Base-by-base conservation (phyloP, 768 basidiomycete genomes). In the Lentinus tigrinus region DNA sequence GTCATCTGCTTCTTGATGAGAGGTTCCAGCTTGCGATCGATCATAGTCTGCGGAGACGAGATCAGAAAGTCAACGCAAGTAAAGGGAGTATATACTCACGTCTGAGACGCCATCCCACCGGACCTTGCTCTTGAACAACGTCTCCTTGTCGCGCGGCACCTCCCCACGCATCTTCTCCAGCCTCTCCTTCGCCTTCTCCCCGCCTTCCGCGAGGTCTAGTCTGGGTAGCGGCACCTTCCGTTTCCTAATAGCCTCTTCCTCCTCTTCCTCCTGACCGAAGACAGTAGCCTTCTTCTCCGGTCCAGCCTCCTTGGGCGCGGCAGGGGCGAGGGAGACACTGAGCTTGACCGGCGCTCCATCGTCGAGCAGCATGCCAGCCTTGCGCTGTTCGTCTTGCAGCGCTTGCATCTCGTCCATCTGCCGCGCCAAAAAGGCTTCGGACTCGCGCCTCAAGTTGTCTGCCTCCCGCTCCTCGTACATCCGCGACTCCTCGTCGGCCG, bases 321-420 rank as follows among this genome's bases (percentile, higher is more conserved):
- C 73, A 17, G 80, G 74, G 16, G 84, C 81, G 27, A 88, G 78
- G 1, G 88, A 87, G 23, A 96, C 90, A 63, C 87, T 89, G 52
- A 98, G 79, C 66, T 88, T 86, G 66, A 98, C 90, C 5, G 94
- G 93, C 17, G 91, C 91, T 27, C 92, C 93, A 62, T 97, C 95
- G 61, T 96, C 95, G 31, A 95, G 80, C 16, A 97, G 74, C 74
- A 96, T 80, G 28, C 95, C 95, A 7, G 91, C 92, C 67, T 92
- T 91, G 62, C 92, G 86, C 67, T 97, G 93, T 67, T 95, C 90
- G 50, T 91, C 91, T 13, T 91, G 91, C 27, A 96, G 77, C 2
- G 91, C 88, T 63, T 94, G 93, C 87, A 96, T 90, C 71, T 98
- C 95, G 62, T 92, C 92, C 92, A 96, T 94, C 68, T 97, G 95